Conservation (phyloP, 306 rosid species). For the Albizia julibrissin region DNA sequence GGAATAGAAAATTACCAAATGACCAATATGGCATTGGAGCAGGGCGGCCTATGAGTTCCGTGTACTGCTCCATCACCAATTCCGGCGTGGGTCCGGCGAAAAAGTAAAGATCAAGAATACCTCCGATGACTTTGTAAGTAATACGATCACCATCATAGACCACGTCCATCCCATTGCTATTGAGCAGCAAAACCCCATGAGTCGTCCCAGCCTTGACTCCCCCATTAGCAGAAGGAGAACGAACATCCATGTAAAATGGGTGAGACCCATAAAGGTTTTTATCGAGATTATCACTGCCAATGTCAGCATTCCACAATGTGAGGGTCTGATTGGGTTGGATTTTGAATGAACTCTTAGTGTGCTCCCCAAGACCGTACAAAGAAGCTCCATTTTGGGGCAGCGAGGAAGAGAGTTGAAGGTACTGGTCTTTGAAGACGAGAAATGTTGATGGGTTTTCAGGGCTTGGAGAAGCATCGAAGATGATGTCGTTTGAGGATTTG, state of each 20-base stretch:
- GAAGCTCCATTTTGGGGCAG: constrained; percentile 59
- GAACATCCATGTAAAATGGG: constrained; percentile 80
- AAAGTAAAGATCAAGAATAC: constrained; percentile 67
- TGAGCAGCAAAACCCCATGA: constrained; percentile 76
- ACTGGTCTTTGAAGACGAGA: constrained; percentile 79
- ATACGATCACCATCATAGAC: constrained; percentile 60
- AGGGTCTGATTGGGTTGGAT: constrained; percentile 49
- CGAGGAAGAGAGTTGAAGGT: constrained; percentile 70
- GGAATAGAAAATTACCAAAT: constrained; percentile 59
- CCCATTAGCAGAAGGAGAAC: constrained; percentile 52
- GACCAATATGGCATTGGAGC: constrained; percentile 92
- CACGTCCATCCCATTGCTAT: constrained; percentile 86
- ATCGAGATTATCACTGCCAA: constrained; percentile 44
- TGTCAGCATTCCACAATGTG: constrained; percentile 71
- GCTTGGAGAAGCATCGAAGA: constrained; percentile 56
- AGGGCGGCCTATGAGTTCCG: constrained; percentile 78
- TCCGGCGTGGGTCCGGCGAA: constrained; percentile 74
- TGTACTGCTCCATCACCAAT: constrained; percentile 77
- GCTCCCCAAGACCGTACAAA: constrained; percentile 77
- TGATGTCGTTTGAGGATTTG: constrained; percentile 57
- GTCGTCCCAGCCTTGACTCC: constrained; percentile 49
- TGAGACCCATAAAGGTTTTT: constrained; percentile 82
- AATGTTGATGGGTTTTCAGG: constrained; percentile 41
- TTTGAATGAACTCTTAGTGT: constrained; percentile 70
- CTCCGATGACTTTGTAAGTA: constrained; percentile 78